Conservation (phyloP, 2,329 filamentous ascomycete genomes). For the Fusarium abutilonis region DNA sequence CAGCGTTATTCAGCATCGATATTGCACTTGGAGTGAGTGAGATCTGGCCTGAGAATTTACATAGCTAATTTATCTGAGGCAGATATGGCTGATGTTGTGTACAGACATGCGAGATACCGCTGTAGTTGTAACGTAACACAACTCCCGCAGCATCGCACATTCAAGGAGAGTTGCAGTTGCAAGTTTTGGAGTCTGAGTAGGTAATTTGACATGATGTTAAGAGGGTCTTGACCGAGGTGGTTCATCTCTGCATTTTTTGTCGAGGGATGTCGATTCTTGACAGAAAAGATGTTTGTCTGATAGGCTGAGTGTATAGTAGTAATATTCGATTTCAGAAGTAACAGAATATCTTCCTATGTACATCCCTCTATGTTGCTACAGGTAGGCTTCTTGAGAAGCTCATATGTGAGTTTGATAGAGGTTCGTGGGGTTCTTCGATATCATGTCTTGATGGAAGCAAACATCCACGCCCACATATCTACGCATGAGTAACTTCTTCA, state of each 20-base stretch:
- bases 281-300: neutral
- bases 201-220: constrained; percentile 11
- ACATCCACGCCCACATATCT: too few relatives aligned
- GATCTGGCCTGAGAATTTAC: neutral
- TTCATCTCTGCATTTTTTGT: neutral
- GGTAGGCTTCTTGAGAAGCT: too few relatives aligned
- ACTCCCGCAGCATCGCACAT: constrained; percentile 18
- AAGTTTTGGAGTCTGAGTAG: neutral
- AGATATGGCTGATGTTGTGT: constrained; percentile 30
- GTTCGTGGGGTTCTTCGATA: too few relatives aligned
- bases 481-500: too few relatives aligned
- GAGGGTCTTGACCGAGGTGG: neutral
- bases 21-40: neutral
- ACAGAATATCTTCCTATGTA: too few relatives aligned
- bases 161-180: constrained; percentile 4
- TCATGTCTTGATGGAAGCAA: too few relatives aligned
- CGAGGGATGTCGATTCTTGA: neutral
- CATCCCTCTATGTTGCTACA: too few relatives aligned
- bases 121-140: constrained; percentile 38
- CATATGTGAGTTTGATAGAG: too few relatives aligned
- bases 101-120: constrained; percentile 39
- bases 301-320: neutral
- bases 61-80: constrained; percentile 28
- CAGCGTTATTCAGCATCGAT: constrained; percentile 1
- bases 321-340: neutral